Base-by-base conservation (phyloP, 306 rosid genomes). In the Heteromeles arbutifolia region DNA sequence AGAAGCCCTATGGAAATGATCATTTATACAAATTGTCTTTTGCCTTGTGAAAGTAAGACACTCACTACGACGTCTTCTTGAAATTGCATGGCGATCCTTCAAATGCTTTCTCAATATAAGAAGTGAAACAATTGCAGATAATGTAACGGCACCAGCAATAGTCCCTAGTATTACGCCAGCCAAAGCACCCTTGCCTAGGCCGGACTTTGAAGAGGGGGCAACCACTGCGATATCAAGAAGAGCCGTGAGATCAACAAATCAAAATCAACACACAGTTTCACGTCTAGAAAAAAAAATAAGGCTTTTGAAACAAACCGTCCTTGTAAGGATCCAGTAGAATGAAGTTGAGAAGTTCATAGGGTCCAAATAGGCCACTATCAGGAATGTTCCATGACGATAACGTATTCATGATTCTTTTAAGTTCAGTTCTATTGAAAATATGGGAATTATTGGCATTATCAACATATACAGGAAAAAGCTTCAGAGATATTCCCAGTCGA, bases 21-120 rank as follows among this genome's bases (percentile, higher is more conserved):
- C 29, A 59, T 59, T 26, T 72, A 56, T 24, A 17, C 22, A 2
- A 39, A 39, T 15, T 34, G 11, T 26, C 14, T 24, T 73, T 50
- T 5, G 19, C 68, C 28, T 17, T 73, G 5, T 22, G 65, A 74
- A 74, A 41, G 39, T 39, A 80, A 70, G 61, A 75, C 82, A 89
- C 99, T 96, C 85, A 96, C 99, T 12, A 4, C 0, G 91, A 65
- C 90, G 96, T 65, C 85, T 78, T 82, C 84, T 87, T 67, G 91
- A 83, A 79, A 83, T 41, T 19, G 86, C 75, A 21, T 1, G 87
- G 67, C 19, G 72, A 59, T 81, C 75, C 77, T 61, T 88, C 79
- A 67, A 14, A 66, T 73, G 79, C 58, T 7, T 44, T 84, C 96
- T 88, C 68, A 89, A 6, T 75, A 90, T 85, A 70, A 92, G 82